A percentile compares a stretch with the other conserved stretches of the same genome.
phyloP scores from a whole-genome alignment of 108 stramenopile genomes.

The Skeletonema potamos region DNA sequence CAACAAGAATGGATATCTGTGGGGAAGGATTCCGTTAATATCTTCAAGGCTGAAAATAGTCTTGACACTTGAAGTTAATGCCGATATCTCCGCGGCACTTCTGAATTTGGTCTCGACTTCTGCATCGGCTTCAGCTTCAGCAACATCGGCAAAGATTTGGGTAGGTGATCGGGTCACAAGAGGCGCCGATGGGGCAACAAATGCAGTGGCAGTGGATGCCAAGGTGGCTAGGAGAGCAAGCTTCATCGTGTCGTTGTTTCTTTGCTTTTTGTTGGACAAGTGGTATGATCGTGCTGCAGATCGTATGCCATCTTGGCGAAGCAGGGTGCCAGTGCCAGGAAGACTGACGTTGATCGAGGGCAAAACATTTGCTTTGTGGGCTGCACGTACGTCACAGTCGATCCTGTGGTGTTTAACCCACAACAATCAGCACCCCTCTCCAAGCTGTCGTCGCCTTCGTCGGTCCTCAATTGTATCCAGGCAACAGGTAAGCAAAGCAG shows the following conservation, averaged over 20 bases:
- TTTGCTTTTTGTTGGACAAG: not conserved
- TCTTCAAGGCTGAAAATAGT: conserved; percentile 88
- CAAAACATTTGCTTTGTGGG: not conserved
- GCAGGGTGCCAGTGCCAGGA: not conserved
- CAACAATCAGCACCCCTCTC: not conserved
- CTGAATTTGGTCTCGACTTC: conserved; percentile 12
- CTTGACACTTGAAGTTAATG: conserved; percentile 62
- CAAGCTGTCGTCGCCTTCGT: not conserved
- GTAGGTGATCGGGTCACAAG: not conserved
- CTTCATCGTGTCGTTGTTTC: conserved; percentile 50
- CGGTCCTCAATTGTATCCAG: no score
- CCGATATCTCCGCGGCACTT: conserved; percentile 70
- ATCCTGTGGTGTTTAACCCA: not conserved
- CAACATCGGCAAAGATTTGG: conserved; percentile 17
- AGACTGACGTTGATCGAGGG: not conserved
- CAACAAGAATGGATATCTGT: conserved; percentile 91
- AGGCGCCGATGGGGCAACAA: conserved; percentile 30
- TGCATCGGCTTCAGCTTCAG: conserved; percentile 14
- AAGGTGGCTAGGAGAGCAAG: conserved; percentile 41
- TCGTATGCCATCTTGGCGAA: not conserved
- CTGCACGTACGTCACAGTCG: not conserved
- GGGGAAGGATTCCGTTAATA: conserved; percentile 91
- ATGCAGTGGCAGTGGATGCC: conserved; percentile 49
- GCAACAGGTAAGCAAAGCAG: no score
- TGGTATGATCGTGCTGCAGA: not conserved